Evolutionary conservation across 257 asterid species (phyloP), one percentile per base, ranked within the genome.

Genomic region (Solanum sejunctum): DNA sequence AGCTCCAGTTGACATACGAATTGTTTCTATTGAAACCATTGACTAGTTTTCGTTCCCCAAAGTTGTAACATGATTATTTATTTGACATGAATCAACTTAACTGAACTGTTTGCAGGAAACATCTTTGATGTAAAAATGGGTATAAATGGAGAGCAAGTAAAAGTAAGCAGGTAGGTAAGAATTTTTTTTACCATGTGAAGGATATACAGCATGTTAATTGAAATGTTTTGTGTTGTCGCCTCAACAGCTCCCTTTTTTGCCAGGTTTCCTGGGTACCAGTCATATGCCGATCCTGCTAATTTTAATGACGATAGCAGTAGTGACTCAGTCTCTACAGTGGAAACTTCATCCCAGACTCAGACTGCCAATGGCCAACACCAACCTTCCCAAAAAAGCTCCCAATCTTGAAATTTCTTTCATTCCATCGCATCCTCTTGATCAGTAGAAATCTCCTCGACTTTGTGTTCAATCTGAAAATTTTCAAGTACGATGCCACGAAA

Each of bases 101-200:
- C 80, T 66, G 63, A 49, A 67, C 41, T 89, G 80, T 84, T 52
- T 85, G 83, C 91, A 93, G 96, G 97, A 87, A 95, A 95, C 64
- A 92, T 95, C 85, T 93, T 90, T 69, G 98, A 95, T 51, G 97
- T 93, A 84, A 95, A 90, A 90, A 93, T 92, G 97, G 93, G 90
- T 61, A 91, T 90, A 32, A 95, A 95, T 60, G 97, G 97, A 12
- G 93, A 93, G 86, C 90, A 93, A 81, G 91, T 91, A 26, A 93
- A 91, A 51, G 97, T 95, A 67, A 90, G 98, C 94, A 95, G 95
- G 98, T 95, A 87, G 28, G 82, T 28, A 66, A 61, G 16, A 36
- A 36, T n/a, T 60, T 4, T 16, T 28, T 61, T 60, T 82, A 58
- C 43, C 56, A 23, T 26, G 13, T 64, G 10, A 52, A 26, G 23